These are phyloP conservation scores for Pseudonitzschia delicatissima DNA, from an alignment of 108 stramenopile species.

Conservation along the genomic window DNA sequence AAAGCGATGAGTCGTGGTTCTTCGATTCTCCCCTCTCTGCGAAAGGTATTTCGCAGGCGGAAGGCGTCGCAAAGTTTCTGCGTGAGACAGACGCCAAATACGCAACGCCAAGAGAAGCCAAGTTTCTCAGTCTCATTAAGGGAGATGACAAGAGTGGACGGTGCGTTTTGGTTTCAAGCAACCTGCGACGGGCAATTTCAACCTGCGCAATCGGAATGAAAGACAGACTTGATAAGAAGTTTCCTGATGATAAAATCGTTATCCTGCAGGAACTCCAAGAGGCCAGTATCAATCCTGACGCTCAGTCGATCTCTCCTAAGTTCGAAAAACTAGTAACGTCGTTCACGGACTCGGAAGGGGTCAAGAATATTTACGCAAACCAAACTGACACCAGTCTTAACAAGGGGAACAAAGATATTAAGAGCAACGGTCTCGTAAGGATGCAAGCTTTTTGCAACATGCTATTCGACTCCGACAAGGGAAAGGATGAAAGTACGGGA, in stretches of 20 bases:
- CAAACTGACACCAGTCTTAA: slow-evolving; percentile 61
- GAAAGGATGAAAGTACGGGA: neutral
- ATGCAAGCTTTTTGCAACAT: slow-evolving; percentile 68
- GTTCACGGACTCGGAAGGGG: slow-evolving; percentile 60
- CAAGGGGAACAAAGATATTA: slow-evolving; percentile 78
- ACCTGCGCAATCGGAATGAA: slow-evolving; percentile 75
- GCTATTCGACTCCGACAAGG: slow-evolving; percentile 49
- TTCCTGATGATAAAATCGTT: slow-evolving; percentile 48
- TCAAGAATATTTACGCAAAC: slow-evolving; percentile 45
- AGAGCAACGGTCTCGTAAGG: slow-evolving; percentile 66
- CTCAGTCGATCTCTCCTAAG: slow-evolving; percentile 73
- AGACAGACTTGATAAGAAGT: slow-evolving; percentile 50
- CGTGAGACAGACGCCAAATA: slow-evolving; percentile 39
- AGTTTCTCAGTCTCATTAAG: slow-evolving; percentile 37
- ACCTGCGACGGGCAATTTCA: slow-evolving; percentile 79
- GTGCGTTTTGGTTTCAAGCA: slow-evolving; percentile 44
- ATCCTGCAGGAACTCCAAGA: slow-evolving; percentile 80
- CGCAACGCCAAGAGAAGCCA: slow-evolving; percentile 45
- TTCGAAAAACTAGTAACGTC: slow-evolving; percentile 40
- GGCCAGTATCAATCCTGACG: slow-evolving; percentile 86
- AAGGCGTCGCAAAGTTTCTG: slow-evolving; percentile 54
- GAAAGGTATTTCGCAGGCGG: slow-evolving; percentile 66
- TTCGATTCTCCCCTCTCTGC: slow-evolving; percentile 71
- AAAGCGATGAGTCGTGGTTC: slow-evolving; percentile 74
- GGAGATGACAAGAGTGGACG: slow-evolving; percentile 17